Base-by-base conservation (phyloP, 140 eudicot species). In the Cichorium intybus region DNA sequence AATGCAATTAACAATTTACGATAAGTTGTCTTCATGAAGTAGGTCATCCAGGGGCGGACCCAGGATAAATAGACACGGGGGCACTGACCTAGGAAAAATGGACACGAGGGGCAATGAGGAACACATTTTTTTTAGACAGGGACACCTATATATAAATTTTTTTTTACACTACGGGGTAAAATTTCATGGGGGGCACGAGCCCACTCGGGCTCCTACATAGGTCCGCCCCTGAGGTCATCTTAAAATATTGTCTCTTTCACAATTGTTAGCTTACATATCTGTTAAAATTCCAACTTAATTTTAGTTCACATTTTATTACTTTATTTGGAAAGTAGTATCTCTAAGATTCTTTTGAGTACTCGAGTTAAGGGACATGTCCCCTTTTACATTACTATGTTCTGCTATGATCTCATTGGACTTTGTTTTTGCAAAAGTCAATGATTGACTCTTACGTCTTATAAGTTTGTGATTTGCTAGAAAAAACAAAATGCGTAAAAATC, bases 241-340 rank as follows among this genome's bases (percentile, higher is more conserved):
- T 35, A 0, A 35, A 35, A 35, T 35, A 35, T 8, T 35, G 14
- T 10, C 3, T 6, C 0, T n/a, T 7, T 9, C 2, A 26, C 4
- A 45, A 26, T 45, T 26, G 8, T 41, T 24, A 22, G 22, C 10
- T 16, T 26, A 16, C 56, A 24, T 26, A 63, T 26, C 11, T 26
- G 10, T 18, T 15, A 15, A 8, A 33, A 11, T 3, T 35, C 14
- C 7, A 20, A 16, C 14, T 4, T 4, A 24, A 7, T 10, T 45
- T 45, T 24, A 56, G 62, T n/a, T 27, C n/a, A n/a, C 62, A 28
- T 27, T 28, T 37, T 46, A 24, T 24, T 46, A 26, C 69, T 26
- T 26, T 24, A 10, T 64, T 64, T 9, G 58, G 46, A 64, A 46
- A 64, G 43, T 11, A 45, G 27, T 46, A 56, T 48, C 31, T 48